These are phyloP conservation scores for Podosphaera xanthii DNA, from an alignment of 2,329 filamentous ascomycete species.

Conservation along the genomic window DNA sequence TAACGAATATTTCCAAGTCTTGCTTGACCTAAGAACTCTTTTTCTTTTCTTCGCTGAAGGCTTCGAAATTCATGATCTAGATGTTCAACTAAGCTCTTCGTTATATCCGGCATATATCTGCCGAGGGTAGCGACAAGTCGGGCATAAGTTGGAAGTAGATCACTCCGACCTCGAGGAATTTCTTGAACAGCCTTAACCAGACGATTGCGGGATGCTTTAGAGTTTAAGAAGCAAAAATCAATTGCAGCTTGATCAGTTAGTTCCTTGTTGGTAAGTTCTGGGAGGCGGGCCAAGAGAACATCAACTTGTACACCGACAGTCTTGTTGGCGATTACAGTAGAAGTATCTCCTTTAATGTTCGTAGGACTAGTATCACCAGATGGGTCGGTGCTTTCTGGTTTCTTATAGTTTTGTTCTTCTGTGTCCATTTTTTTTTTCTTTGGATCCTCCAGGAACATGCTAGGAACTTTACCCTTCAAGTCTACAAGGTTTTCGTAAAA, in stretches of 20 bases:
- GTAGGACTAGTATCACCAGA: conserved; percentile 19
- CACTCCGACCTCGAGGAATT: conserved; percentile 78
- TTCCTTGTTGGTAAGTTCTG: conserved; percentile 80
- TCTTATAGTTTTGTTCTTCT: conserved; percentile 68
- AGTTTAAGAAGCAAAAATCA: conserved; percentile 96
- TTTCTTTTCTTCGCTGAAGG: conserved; percentile 86
- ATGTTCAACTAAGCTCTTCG: conserved; percentile 74
- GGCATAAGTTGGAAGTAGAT: conserved; percentile 79
- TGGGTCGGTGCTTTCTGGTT: conserved; percentile 29
- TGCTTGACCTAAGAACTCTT: conserved; percentile 88
- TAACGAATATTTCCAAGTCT: conserved; percentile 92
- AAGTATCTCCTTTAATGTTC: conserved; percentile 35
- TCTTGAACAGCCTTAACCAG: conserved; percentile 85
- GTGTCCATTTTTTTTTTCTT: conserved; percentile 78
- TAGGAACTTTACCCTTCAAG: conserved; percentile 83
- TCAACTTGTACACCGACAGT: conserved; percentile 95
- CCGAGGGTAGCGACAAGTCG: conserved; percentile 80
- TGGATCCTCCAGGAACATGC: conserved; percentile 74
- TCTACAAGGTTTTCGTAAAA: conserved; percentile 97
- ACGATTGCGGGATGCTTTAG: conserved; percentile 87
- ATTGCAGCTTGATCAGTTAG: conserved; percentile 77
- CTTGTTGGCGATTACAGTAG: conserved; percentile 89
- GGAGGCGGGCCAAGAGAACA: conserved; percentile 64
- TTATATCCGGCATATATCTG: conserved; percentile 84
- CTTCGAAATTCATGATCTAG: conserved; percentile 94